Percentiles rank a stretch among this genome's conserved stretches.
These are phyloP conservation scores for Pestalotiopsis sp. DNA, from an alignment of 2,329 filamentous ascomycete species.

Conservation along the genomic window DNA sequence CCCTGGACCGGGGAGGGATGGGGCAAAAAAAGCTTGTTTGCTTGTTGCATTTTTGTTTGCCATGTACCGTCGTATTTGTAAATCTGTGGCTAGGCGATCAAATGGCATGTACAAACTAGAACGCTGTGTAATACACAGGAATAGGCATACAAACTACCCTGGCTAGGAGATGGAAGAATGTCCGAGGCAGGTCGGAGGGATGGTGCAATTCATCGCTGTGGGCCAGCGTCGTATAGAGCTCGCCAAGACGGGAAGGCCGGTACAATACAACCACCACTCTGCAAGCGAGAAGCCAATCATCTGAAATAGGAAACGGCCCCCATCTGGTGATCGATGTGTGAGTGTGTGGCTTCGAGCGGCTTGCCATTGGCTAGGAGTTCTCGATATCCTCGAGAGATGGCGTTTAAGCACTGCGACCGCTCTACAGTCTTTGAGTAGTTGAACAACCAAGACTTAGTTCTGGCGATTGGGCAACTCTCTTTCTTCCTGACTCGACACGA, in stretches of 20 bases:
- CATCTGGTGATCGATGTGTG: background rate
- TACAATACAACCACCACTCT: background rate
- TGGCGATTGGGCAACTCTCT: no score
- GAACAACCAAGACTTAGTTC: no score
- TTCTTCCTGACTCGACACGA: no score
- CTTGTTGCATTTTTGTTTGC: background rate
- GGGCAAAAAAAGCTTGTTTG: background rate
- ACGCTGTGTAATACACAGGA: background rate
- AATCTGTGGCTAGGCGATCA: background rate
- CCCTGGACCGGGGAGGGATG: no score
- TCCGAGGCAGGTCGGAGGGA: background rate
- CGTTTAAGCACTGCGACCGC: no score
- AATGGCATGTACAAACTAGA: background rate
- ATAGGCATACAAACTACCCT: background rate
- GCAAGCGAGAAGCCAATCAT: background rate
- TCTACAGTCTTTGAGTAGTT: no score
- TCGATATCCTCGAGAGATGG: no score
- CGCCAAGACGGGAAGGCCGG: background rate
- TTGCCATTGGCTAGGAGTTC: no score
- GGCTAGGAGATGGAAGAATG: background rate
- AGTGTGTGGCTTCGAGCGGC: no score
- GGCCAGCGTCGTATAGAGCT: background rate
- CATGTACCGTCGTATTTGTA: background rate
- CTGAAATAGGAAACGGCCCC: background rate
- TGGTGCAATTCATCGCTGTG: background rate